Conservation (phyloP, 2,329 filamentous ascomycete genomes). For the Leptographium procerum region DNA sequence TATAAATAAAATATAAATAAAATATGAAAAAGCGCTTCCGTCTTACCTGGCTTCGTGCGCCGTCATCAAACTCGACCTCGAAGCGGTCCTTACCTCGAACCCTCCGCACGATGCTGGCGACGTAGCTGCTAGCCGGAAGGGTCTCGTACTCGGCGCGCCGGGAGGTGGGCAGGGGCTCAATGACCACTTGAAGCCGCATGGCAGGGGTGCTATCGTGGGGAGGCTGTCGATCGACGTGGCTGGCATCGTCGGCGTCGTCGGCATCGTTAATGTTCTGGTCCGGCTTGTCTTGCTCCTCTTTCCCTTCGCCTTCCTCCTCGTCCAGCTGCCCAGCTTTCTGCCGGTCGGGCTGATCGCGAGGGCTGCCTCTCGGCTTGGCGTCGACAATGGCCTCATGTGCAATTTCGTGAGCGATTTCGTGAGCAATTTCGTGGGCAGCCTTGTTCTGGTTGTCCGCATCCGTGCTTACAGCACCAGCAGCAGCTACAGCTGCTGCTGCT, state of each 20-base stretch:
- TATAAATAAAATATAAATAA: too few species aligned
- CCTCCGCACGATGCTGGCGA: conserved; percentile 5
- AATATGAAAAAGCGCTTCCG: neutral
- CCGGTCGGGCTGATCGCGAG: neutral
- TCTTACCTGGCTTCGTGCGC: conserved; percentile 9
- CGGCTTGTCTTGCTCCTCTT: neutral
- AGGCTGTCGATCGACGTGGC: neutral
- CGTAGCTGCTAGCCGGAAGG: conserved; percentile 9
- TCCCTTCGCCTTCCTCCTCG: too few species aligned
- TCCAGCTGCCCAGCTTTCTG: too few species aligned
- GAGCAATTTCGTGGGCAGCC: neutral
- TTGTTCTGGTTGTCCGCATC: too few species aligned
- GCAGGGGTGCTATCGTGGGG: neutral
- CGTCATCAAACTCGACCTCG: conserved; percentile 13
- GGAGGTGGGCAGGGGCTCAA: conserved; percentile 4
- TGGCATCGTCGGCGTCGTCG: neutral
- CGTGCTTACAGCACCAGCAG: too few species aligned
- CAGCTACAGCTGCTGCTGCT: too few species aligned
- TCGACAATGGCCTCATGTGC: neutral
- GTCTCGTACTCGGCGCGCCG: conserved; percentile 6
- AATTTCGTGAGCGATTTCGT: neutral
- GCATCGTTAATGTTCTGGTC: too few species aligned
- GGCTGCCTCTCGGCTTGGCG: neutral
- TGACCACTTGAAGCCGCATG: conserved; percentile 9
- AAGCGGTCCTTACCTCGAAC: conserved; percentile 8